phyloP scores from a whole-genome alignment of 352 stramenopile species.

The Pythium plurisporium region DNA sequence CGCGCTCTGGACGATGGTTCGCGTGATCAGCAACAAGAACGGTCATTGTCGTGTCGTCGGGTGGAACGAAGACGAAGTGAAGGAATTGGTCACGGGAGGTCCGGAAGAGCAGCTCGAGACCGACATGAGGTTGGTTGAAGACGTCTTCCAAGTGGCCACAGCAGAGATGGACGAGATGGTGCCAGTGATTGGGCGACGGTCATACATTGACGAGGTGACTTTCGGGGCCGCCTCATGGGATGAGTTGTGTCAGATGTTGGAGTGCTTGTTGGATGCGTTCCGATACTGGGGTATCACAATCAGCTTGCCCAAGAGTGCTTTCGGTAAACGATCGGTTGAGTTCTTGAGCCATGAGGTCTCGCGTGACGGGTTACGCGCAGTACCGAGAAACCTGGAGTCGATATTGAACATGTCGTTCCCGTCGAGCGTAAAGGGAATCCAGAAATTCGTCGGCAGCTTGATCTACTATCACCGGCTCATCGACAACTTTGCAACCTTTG shows the following conservation, averaged over 20 bases:
- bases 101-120: neutral
- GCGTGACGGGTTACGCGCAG: neutral
- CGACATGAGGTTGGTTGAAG: neutral
- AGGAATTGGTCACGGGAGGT: neutral
- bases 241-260: slow-evolving; percentile 1
- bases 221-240: slow-evolving; percentile 11
- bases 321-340: slow-evolving; percentile 4
- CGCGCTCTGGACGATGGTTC: neutral
- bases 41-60: slow-evolving; percentile 8
- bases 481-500: neutral
- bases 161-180: neutral
- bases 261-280: slow-evolving; percentile 12
- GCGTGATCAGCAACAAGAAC: slow-evolving; percentile 4
- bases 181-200: slow-evolving; percentile 6
- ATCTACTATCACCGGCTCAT: slow-evolving; percentile 11
- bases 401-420: slow-evolving; percentile 8
- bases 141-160: neutral
- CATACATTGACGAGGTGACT: slow-evolving; percentile 27
- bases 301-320: slow-evolving; percentile 26
- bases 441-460: slow-evolving; percentile 2
- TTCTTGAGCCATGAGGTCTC: slow-evolving; percentile 17
- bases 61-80: neutral
- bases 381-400: neutral
- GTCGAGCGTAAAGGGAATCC: neutral
- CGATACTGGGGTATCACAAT: slow-evolving; percentile 21